Conservation (phyloP, 495 filamentous ascomycete genomes). For the Penicillium atrosanguineum region DNA sequence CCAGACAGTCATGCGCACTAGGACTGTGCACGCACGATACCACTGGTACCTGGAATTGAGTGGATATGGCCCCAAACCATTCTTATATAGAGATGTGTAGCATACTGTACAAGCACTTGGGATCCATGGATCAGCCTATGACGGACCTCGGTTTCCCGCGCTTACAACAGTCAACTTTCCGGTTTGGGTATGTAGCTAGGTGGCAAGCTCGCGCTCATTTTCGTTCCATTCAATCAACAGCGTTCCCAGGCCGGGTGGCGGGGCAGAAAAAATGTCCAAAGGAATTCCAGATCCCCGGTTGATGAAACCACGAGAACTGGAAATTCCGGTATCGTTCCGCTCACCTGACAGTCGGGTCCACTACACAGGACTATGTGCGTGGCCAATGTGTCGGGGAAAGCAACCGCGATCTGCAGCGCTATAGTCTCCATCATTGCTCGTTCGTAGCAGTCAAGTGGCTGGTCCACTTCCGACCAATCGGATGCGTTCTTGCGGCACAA, state of each 20-base stretch:
- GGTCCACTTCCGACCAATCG: conserved; percentile 10
- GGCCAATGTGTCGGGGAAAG: not conserved
- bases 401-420: not conserved
- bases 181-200: not conserved
- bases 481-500: not conserved
- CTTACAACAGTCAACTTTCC: not conserved
- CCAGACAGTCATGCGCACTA: not conserved
- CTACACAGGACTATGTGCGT: not conserved
- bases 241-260: not conserved
- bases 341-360: not conserved
- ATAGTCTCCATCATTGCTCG: not conserved
- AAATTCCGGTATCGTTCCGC: not conserved
- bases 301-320: conserved; percentile 11
- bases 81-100: not conserved
- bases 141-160: not conserved
- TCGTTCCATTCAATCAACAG: not conserved
- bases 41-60: not conserved
- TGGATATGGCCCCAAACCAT: not conserved
- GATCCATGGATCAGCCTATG: not conserved
- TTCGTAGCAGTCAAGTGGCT: conserved; percentile 3
- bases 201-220: not conserved
- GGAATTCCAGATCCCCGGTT: conserved; percentile 7
- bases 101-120: not conserved
- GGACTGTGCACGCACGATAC: not conserved
- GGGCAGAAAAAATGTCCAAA: not conserved